Base-by-base conservation (phyloP, 2,329 filamentous ascomycete genomes). In the Tympanopsis confertula region DNA sequence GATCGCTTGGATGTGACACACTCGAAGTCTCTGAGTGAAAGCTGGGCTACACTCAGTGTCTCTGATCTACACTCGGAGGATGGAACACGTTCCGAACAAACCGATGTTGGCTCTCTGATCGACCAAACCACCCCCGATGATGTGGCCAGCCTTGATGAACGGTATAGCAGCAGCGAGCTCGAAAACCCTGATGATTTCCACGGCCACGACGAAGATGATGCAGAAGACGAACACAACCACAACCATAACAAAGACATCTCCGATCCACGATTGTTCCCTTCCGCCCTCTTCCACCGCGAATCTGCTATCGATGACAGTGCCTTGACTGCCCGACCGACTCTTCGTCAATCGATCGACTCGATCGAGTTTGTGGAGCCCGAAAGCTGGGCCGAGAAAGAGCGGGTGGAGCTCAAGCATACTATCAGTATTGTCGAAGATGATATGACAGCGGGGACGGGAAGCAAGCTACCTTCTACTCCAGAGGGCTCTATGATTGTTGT, bases 1-100 rank as follows among this genome's bases (percentile, higher is more conserved):
- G 10, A 10, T 13, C 12, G 10, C 12, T 13, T 15, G 17, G 30
- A 33, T 17, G 7, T n/a, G 22, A 7, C 22, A 7, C 7, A 10
- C 30, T 12, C 36, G 45, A 53, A 43, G 37, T 51, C 58, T 10
- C 47, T 66, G 41, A 60, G 59, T 39, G 62, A 65, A 39, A 65
- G 62, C 45, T 66, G 62, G 62, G 59, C 62, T 15, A 62, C 58
- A 2, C 48, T 66, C 40, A 61, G 58, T 38, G 53, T 52, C n/a
- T 57, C 58, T 14, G 62, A 65, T 41, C 49, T 54, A 17, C 57
- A 61, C 37, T 63, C 60, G 3, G 61, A 65, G 40, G 61, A 66
- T 45, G 62, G 60, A 36, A 50, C 55, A 39, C 58, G 52, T 22
- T 65, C 62, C 2, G 61, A 65, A 28, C 53, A 58, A 36, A 63